Percentiles rank a stretch among this genome's conserved stretches.
These are phyloP conservation scores for Cyberlindnera suaveolens DNA, from an alignment of 805 yeast genomes.

Conservation along the genomic window DNA sequence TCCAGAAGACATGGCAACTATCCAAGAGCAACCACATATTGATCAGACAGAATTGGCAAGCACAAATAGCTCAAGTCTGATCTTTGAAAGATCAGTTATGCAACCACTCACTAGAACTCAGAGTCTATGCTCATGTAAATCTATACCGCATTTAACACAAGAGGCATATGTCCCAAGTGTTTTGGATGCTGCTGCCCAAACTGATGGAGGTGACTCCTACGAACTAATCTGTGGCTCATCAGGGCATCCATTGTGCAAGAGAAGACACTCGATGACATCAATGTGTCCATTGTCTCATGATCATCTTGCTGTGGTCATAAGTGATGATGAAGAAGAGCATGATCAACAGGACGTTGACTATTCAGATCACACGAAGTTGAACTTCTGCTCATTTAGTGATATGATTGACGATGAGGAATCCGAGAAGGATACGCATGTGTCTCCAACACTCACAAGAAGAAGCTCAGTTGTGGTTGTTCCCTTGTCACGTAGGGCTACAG, in stretches of 20 bases:
- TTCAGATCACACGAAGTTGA: conserved; percentile 20
- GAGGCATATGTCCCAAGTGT: conserved; percentile 13
- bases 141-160: conserved; percentile 11
- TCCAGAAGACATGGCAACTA: neutral
- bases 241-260: conserved; percentile 10
- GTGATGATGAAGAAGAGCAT: conserved; percentile 1
- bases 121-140: conserved; percentile 6
- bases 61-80: neutral
- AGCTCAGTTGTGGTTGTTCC: conserved; percentile 12
- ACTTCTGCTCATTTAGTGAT: conserved; percentile 23
- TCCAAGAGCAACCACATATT: neutral
- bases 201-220: neutral
- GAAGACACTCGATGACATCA: conserved; percentile 1
- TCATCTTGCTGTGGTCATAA: neutral
- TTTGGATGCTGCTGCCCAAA: conserved; percentile 10
- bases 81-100: conserved; percentile 12
- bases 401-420: conserved; percentile 18
- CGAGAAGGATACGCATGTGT: neutral
- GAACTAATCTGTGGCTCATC: conserved; percentile 11
- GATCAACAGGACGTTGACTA: conserved; percentile 12
- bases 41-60: neutral
- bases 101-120: conserved; percentile 11
- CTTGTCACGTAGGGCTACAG: conserved; percentile 3
- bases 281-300: neutral
- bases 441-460: conserved; percentile 4